A percentile compares a stretch with the other conserved stretches of the same genome.
Conservation (phyloP, 2,329 filamentous ascomycete genomes). For the Botrytis fragariae region DNA sequence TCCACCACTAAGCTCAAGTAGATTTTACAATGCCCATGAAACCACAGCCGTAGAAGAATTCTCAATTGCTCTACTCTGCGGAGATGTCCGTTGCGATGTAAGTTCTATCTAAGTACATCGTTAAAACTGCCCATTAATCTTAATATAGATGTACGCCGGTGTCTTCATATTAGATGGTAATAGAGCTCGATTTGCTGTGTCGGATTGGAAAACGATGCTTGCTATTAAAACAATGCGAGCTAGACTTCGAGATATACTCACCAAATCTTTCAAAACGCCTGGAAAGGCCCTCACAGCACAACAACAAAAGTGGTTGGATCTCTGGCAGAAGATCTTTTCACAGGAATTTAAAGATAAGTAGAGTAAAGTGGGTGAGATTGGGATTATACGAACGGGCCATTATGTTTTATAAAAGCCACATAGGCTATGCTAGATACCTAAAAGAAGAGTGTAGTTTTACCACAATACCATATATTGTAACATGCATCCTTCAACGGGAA, state of each 20-base stretch:
- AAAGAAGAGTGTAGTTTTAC: not conserved
- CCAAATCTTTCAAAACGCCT: slow-evolving; percentile 65
- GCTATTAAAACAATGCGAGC: slow-evolving; percentile 79
- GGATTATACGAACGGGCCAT: not conserved
- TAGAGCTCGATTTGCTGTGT: slow-evolving; percentile 75
- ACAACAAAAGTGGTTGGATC: slow-evolving; percentile 70
- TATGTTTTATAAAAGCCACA: not conserved
- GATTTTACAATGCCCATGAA: slow-evolving; percentile 85
- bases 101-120: slow-evolving; percentile 33
- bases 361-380: not conserved
- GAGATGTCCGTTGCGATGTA: slow-evolving; percentile 83
- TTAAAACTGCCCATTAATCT: slow-evolving; percentile 23
- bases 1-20: slow-evolving; percentile 38
- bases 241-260: slow-evolving; percentile 72
- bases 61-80: slow-evolving; percentile 78
- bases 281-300: slow-evolving; percentile 61
- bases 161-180: slow-evolving; percentile 86
- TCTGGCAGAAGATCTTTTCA: slow-evolving; percentile 69
- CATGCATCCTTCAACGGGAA: not conserved
- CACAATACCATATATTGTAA: not conserved
- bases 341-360: slow-evolving; percentile 38
- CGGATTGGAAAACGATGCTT: slow-evolving; percentile 87
- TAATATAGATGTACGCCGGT: slow-evolving; percentile 73
- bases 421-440: slow-evolving; percentile 2
- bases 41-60: slow-evolving; percentile 80